phyloP scores from a whole-genome alignment of 768 basidiomycete genomes.

The Mycena haematopus region DNA sequence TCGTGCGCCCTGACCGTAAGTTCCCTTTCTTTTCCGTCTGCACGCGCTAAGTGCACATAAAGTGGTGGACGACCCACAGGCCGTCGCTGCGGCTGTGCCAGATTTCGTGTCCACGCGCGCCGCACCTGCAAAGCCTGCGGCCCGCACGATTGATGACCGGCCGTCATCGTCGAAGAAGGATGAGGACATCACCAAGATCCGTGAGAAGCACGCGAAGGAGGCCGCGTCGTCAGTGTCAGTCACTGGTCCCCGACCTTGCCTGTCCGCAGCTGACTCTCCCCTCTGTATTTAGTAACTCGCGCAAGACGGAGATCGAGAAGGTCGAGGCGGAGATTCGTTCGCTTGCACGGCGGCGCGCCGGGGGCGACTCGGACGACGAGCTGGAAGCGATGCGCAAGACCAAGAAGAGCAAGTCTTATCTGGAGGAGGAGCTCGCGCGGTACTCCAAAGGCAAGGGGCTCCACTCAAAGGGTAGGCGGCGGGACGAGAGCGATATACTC shows the following conservation, averaged over 20 bases:
- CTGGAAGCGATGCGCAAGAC: slow-evolving; percentile 48
- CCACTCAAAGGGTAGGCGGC: slow-evolving; percentile 62
- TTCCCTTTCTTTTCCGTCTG: slow-evolving; percentile 20
- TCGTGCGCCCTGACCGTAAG: slow-evolving; percentile 85
- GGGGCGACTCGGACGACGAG: slow-evolving; percentile 68
- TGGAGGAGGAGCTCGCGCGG: slow-evolving; percentile 83
- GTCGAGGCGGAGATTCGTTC: slow-evolving; percentile 91
- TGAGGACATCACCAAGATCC: slow-evolving; percentile 70
- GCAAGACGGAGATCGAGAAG: slow-evolving; percentile 79
- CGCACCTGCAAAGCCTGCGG: slow-evolving; percentile 4
- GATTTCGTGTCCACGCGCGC: slow-evolving; percentile 44
- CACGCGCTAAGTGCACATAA: slow-evolving; percentile 1
- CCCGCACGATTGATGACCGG: slow-evolving; percentile 33
- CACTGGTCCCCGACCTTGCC: background rate
- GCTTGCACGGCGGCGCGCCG: slow-evolving; percentile 65
- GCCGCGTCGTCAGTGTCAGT: slow-evolving; percentile 67
- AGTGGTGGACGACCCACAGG: slow-evolving; percentile 48
- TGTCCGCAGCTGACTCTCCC: background rate
- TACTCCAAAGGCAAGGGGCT: slow-evolving; percentile 72
- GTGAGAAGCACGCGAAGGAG: slow-evolving; percentile 78
- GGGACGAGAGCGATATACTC: slow-evolving; percentile 77
- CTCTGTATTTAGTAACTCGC: slow-evolving; percentile 54
- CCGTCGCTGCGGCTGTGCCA: slow-evolving; percentile 39
- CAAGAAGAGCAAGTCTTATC: slow-evolving; percentile 71
- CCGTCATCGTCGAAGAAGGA: slow-evolving; percentile 46